Conservation (phyloP, 1,284 basidiomycete species). For the Papiliotrema flavescens region DNA sequence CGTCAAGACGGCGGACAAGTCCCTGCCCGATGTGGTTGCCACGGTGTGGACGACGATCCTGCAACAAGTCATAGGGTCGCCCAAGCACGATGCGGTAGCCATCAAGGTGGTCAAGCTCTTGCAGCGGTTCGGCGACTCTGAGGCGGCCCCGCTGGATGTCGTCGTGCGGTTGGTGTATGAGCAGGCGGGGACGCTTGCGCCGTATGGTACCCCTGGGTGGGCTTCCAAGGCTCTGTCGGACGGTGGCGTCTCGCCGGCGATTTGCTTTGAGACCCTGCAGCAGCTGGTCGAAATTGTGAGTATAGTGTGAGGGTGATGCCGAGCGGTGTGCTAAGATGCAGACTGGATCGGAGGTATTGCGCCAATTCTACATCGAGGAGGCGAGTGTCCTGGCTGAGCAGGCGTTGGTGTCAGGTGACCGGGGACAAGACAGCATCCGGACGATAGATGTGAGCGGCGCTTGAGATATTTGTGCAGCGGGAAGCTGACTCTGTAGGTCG, state of each 20-base stretch:
- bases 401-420: slow-evolving; percentile 11
- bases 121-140: slow-evolving; percentile 82
- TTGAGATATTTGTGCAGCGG: background rate
- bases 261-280: slow-evolving; percentile 36
- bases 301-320: background rate
- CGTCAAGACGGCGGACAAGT: slow-evolving; percentile 87
- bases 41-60: slow-evolving; percentile 88
- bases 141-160: slow-evolving; percentile 72
- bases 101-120: slow-evolving; percentile 64
- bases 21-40: slow-evolving; percentile 73
- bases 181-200: slow-evolving; percentile 12
- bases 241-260: slow-evolving; percentile 35
- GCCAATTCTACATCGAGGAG: slow-evolving; percentile 44
- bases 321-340: slow-evolving; percentile 2
- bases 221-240: slow-evolving; percentile 32
- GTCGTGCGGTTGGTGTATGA: slow-evolving; percentile 37
- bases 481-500: slow-evolving; percentile 18
- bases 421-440: slow-evolving; percentile 30
- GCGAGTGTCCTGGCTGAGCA: slow-evolving; percentile 26
- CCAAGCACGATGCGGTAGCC: slow-evolving; percentile 16
- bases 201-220: slow-evolving; percentile 23
- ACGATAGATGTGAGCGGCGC: slow-evolving; percentile 33
- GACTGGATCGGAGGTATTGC: slow-evolving; percentile 19
- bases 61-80: slow-evolving; percentile 45
- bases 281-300: slow-evolving; percentile 35